Conservation (phyloP, 257 asterid genomes). For the Penstemon eatonii region DNA sequence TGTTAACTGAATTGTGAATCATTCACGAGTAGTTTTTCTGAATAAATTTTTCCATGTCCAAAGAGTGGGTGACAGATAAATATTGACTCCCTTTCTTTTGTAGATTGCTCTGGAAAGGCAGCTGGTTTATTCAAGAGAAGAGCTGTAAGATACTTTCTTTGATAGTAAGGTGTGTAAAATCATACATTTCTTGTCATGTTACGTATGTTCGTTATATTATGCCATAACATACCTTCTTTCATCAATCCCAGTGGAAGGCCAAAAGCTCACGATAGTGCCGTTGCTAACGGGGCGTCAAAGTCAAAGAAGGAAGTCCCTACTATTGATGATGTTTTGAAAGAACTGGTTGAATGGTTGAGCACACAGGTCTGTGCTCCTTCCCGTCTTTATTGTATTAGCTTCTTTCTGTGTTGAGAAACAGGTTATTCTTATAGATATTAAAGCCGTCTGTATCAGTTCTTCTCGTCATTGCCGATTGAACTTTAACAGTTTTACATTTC, state of each 20-base stretch:
- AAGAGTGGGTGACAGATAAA: conserved; percentile 26
- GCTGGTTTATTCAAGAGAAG: conserved; percentile 93
- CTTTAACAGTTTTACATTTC: neutral
- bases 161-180: conserved; percentile 59
- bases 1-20: conserved; percentile 15
- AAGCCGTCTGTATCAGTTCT: conserved; percentile 2
- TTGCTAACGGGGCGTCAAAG: conserved; percentile 52
- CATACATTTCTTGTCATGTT: conserved; percentile 14
- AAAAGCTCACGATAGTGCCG: conserved; percentile 43
- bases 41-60: conserved; percentile 20
- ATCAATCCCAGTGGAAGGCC: conserved; percentile 69
- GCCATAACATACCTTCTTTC: conserved; percentile 23
- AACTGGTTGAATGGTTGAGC: conserved; percentile 88
- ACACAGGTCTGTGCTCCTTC: conserved; percentile 60
- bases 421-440: conserved; percentile 5
- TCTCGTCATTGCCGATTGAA: neutral
- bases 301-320: conserved; percentile 59
- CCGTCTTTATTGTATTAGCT: conserved; percentile 7
- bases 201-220: conserved; percentile 12
- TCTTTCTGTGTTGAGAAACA: conserved; percentile 12
- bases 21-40: neutral
- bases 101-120: conserved; percentile 89
- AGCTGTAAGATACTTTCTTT: conserved; percentile 89
- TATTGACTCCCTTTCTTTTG: conserved; percentile 26
- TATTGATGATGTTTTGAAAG: conserved; percentile 70